Conservation (phyloP, 768 basidiomycete genomes). For the Pleurotus djamor region DNA sequence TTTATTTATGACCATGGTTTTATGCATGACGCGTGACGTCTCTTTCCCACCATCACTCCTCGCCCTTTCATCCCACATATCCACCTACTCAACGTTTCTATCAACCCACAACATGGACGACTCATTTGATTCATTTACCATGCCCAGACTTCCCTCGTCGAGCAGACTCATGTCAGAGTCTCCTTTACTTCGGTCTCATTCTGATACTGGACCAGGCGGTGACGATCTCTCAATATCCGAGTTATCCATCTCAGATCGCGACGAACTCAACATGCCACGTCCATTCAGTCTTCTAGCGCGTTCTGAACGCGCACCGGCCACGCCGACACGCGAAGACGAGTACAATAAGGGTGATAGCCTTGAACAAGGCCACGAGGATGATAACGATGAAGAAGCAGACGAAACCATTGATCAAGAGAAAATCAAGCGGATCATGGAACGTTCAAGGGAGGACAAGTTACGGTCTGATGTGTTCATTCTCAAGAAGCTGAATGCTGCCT, state of each 20-base stretch:
- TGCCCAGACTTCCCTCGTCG: neutral
- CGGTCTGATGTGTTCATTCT: conserved; percentile 73
- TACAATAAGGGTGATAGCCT: neutral
- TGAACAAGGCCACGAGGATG: conserved; percentile 8
- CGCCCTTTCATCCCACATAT: too few relatives aligned
- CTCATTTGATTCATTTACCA: conserved; percentile 1
- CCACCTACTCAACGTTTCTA: too few relatives aligned
- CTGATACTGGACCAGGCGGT: conserved; percentile 37
- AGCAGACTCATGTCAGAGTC: conserved; percentile 43
- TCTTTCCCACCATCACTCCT: neutral
- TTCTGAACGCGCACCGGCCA: conserved; percentile 11
- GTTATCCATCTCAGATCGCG: conserved; percentile 40
- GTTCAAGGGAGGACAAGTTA: conserved; percentile 66
- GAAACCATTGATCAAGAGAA: conserved; percentile 9
- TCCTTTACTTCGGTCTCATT: conserved; percentile 19
- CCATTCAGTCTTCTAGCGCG: conserved; percentile 26
- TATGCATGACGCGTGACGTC: too few relatives aligned
- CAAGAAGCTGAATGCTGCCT: conserved; percentile 69
- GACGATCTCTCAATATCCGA: conserved; percentile 60
- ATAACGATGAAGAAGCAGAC: neutral
- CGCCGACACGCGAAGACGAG: conserved; percentile 5
- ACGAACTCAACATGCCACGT: conserved; percentile 12
- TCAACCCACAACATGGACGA: neutral
- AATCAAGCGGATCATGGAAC: conserved; percentile 12
- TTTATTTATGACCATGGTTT: too few relatives aligned